A percentile compares a stretch with the other conserved stretches of the same genome.
Conservation (phyloP, 805 yeast genomes). For the Metschnikowia reukaufii region DNA sequence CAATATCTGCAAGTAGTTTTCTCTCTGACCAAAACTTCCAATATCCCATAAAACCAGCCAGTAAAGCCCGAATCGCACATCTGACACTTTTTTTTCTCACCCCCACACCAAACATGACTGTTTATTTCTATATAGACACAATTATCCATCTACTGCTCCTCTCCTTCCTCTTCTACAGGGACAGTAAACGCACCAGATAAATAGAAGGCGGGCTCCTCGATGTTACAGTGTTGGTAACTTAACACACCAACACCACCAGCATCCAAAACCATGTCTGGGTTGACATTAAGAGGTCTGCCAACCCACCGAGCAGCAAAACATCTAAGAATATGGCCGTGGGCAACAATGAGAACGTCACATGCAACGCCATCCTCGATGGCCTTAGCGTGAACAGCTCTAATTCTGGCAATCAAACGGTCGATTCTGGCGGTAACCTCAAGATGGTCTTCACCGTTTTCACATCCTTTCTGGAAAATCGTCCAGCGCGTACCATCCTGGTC, state of each 20-base stretch:
- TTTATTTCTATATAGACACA: too few relatives aligned
- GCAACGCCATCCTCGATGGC: constrained; percentile 51
- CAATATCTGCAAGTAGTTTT: too few relatives aligned
- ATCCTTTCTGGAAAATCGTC: constrained; percentile 91
- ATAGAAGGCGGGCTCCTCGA: constrained; percentile 82
- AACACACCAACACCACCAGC: constrained; percentile 96
- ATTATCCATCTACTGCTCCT: constrained; percentile 14
- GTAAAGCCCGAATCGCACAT: too few relatives aligned
- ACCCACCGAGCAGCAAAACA: constrained; percentile 92
- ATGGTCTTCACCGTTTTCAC: constrained; percentile 83
- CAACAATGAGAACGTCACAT: constrained; percentile 79
- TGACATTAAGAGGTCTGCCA: constrained; percentile 50
- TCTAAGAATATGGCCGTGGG: constrained; percentile 91
- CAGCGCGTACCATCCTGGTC: constrained; percentile 47
- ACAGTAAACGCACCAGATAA: constrained; percentile 82
- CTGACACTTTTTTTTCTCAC: too few relatives aligned
- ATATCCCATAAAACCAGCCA: too few relatives aligned
- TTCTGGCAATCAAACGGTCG: constrained; percentile 64
- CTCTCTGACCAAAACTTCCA: too few relatives aligned
- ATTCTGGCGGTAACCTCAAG: constrained; percentile 67
- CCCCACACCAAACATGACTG: too few relatives aligned
- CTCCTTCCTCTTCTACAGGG: constrained; percentile 60
- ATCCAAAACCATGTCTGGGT: constrained; percentile 83
- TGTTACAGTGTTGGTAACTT: constrained; percentile 81
- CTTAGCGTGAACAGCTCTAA: constrained; percentile 57